Evolutionary conservation across 176 grass and related monocot genomes (phyloP).

Genomic region (Dendrocalamus sinicus): DNA sequence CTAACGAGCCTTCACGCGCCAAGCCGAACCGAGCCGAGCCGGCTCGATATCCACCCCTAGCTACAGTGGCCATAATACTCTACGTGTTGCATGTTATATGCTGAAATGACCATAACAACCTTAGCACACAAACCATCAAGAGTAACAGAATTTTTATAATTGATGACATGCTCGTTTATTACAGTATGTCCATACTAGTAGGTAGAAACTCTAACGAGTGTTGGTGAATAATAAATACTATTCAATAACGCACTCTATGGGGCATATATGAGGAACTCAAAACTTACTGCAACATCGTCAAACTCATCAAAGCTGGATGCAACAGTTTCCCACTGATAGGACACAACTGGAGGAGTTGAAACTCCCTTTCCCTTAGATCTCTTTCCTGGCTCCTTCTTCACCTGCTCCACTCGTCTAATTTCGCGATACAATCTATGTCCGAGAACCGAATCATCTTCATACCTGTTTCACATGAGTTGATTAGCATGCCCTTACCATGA

Average conservation of each 20-base stretch:
- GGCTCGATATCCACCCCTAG: no score
- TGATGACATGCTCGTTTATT: not conserved
- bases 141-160: not conserved
- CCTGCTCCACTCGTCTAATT: conserved; percentile 85
- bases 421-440: conserved; percentile 95
- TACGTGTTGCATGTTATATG: no score
- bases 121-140: not conserved
- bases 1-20: no score
- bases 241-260: conserved; percentile 12
- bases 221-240: not conserved
- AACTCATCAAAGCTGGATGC: conserved; percentile 97
- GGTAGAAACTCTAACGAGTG: not conserved
- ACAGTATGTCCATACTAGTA: not conserved
- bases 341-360: conserved; percentile 58
- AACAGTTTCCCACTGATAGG: conserved; percentile 94
- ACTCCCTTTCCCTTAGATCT: conserved; percentile 70
- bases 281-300: conserved; percentile 92
- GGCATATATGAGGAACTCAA: conserved; percentile 27
- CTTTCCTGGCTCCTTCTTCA: conserved; percentile 68
- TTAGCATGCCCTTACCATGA: conserved; percentile 38
- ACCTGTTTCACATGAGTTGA: conserved; percentile 62
- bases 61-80: no score
- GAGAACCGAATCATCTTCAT: conserved; percentile 97
- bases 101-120: not conserved
- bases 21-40: no score